Percentiles rank a stretch among this genome's conserved stretches.
phyloP scores from a whole-genome alignment of 1,284 basidiomycete species.

The Trichosporon inkin region DNA sequence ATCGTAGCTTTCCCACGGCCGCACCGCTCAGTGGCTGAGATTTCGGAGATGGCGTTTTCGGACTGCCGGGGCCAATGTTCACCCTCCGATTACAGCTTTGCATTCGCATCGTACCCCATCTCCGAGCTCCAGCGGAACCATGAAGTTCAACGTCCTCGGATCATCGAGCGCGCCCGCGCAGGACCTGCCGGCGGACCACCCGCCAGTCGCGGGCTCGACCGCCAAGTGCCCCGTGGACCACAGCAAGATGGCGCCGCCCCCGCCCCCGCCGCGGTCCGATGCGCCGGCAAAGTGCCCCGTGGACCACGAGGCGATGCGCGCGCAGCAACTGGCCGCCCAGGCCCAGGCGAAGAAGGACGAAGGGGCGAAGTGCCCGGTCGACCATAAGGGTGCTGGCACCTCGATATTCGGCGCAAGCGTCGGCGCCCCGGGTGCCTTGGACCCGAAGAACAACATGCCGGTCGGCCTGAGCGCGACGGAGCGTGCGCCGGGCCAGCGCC shows the following conservation, averaged over 20 bases:
- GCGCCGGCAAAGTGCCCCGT: constrained; percentile 20
- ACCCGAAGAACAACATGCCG: constrained; percentile 90
- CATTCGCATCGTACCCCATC: background rate
- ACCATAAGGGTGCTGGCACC: constrained; percentile 28
- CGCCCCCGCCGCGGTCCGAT: background rate
- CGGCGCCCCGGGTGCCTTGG: constrained; percentile 50
- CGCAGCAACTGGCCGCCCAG: background rate
- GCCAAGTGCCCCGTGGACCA: constrained; percentile 34
- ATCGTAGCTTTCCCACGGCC: background rate
- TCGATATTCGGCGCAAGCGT: constrained; percentile 12
- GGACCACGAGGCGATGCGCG: constrained; percentile 18
- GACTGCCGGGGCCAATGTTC: background rate
- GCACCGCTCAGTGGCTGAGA: background rate
- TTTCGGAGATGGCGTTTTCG: background rate
- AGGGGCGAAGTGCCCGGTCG: constrained; percentile 46
- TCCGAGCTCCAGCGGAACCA: background rate
- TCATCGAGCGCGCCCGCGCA: background rate
- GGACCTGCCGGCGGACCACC: constrained; percentile 16
- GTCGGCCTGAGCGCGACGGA: constrained; percentile 57
- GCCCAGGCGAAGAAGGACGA: constrained; percentile 6
- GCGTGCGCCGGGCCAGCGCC: constrained; percentile 40
- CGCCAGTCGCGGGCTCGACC: constrained; percentile 20
- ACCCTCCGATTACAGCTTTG: background rate
- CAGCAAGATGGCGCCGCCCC: constrained; percentile 10
- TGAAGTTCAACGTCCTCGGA: constrained; percentile 7